Evolutionary conservation across 164 flowering plant species (phyloP), one percentile per base, ranked within the genome.

Genomic region (Amborella trichopoda): DNA sequence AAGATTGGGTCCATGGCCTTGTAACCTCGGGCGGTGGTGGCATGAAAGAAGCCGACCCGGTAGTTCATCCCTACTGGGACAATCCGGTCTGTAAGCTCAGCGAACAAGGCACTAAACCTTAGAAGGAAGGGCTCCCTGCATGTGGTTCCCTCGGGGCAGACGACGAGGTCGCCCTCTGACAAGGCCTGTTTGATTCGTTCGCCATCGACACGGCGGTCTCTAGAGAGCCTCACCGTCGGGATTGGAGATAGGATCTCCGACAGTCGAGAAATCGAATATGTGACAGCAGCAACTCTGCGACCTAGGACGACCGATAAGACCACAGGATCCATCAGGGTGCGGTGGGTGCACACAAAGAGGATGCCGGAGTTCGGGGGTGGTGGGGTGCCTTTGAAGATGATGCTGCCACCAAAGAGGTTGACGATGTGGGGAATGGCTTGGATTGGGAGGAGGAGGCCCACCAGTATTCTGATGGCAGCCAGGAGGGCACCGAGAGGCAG

Each of bases 41-140:
- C 96, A 56, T 93, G 96, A 54, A 93, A 93, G 54, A 93, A 72
- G 19, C 96, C 91, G 0, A 84, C 95, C 43, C 84, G 38, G 47
- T 84, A 82, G 56, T 93, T 82, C 96, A 93, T 84, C 0, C 88
- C 96, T 4, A 93, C 99, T 1, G 99, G 99, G 11, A 93, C 95
- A 1, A 93, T 93, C 24, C 76, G 58, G 51, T 93, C 89, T 0
- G 99, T 93, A 23, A 93, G 42, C 41, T 93, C 99, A 0, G 96
- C 99, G 39, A 88, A 88, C 3, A 93, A 80, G 2, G 88, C 90
- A 50, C 96, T 88, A 48, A 93, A 93, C 26, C 99, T 60, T 46
- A 93, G 42, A 0, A 93, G 55, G 28, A 88, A 93, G 0, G 99
- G 99, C 50, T 93, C 99, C 1, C 99, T 53, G 32, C 99, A 93